Percentiles rank a stretch among this genome's conserved stretches.
These are phyloP conservation scores for Nakaseomyces kungkrabaensis DNA, from an alignment of 1,139 yeast species.

Conservation along the genomic window DNA sequence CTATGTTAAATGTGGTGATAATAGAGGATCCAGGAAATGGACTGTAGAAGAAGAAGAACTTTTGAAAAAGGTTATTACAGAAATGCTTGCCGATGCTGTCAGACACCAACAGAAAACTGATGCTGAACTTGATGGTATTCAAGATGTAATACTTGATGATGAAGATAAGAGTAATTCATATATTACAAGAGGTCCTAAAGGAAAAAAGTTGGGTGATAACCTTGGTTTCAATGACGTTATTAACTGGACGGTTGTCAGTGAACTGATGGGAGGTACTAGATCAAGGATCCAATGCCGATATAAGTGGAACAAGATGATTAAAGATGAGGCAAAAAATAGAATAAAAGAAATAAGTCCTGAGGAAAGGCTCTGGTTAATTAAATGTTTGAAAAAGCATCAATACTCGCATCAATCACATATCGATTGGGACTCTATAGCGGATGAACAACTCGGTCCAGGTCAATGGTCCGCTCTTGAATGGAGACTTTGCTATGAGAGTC, in stretches of 20 bases:
- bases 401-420: conserved; percentile 36
- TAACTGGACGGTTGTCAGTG: conserved; percentile 80
- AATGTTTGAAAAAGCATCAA: conserved; percentile 37
- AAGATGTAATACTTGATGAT: conserved; percentile 10
- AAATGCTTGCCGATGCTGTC: conserved; percentile 28
- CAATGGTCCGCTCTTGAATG: conserved; percentile 37
- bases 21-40: conserved; percentile 74
- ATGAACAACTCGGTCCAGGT: conserved; percentile 30
- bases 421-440: conserved; percentile 52
- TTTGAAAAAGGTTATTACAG: conserved; percentile 46
- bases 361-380: conserved; percentile 47
- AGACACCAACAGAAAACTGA: conserved; percentile 7
- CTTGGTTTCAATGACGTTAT: conserved; percentile 30
- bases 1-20: conserved; percentile 79
- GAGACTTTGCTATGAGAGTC: conserved; percentile 32
- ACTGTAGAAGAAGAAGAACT: conserved; percentile 56
- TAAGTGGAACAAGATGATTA: conserved; percentile 69
- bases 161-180: conserved; percentile 19
- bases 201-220: conserved; percentile 14
- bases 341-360: conserved; percentile 13
- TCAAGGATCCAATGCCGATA: conserved; percentile 82
- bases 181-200: conserved; percentile 11
- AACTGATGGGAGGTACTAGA: conserved; percentile 67
- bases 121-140: conserved; percentile 8
- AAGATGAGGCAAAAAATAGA: conserved; percentile 37